Conservation (phyloP, 768 basidiomycete genomes). For the Rhodotorula sphaerocarpa region DNA sequence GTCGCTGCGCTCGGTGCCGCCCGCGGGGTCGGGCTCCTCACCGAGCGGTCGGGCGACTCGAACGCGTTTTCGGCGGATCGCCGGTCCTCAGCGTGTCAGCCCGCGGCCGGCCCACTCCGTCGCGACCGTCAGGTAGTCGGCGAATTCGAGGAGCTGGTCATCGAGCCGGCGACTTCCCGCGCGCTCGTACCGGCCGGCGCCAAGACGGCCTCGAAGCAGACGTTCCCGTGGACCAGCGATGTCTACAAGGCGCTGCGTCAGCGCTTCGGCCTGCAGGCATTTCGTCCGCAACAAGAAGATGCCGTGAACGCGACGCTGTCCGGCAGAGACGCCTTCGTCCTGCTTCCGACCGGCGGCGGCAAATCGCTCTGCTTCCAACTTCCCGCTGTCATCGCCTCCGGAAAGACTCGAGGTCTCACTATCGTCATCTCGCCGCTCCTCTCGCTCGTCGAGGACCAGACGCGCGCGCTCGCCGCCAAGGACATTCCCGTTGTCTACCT, state of each 20-base stretch:
- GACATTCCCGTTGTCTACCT: conserved; percentile 63
- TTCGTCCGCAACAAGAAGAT: conserved; percentile 76
- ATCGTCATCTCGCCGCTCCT: conserved; percentile 83
- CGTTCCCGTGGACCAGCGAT: conserved; percentile 46
- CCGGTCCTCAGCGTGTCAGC: not conserved
- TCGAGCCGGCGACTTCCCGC: conserved; percentile 3
- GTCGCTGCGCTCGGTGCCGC: not conserved
- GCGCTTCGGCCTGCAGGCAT: conserved; percentile 59
- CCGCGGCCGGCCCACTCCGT: not conserved
- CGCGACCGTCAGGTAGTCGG: no score
- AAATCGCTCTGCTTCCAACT: conserved; percentile 54
- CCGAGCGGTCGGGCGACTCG: no score
- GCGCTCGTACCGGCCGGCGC: no score
- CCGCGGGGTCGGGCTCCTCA: not conserved
- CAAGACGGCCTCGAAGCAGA: not conserved
- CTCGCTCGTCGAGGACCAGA: conserved; percentile 84
- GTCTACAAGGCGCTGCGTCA: conserved; percentile 52
- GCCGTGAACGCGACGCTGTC: conserved; percentile 71
- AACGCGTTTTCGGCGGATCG: no score
- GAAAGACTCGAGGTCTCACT: conserved; percentile 69
- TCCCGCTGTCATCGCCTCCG: conserved; percentile 69
- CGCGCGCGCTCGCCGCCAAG: conserved; percentile 57
- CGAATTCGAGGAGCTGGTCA: not conserved
- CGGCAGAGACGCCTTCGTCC: conserved; percentile 79
- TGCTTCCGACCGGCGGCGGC: conserved; percentile 70